Evolutionary conservation across 257 asterid genomes (phyloP), one percentile per base, ranked within the genome.

Genomic region (Salvia hispanica): DNA sequence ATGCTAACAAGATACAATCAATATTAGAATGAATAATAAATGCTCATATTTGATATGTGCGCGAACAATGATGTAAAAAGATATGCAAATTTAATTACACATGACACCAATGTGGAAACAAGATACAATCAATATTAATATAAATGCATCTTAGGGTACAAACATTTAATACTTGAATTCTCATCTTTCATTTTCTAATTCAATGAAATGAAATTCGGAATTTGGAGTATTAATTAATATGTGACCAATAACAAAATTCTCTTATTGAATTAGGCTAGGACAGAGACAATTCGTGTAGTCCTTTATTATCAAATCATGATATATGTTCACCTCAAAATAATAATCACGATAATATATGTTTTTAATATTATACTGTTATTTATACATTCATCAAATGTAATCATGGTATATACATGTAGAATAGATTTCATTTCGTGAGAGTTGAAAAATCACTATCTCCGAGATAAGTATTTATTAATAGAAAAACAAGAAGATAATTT

Each of bases 71-170:
- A 46, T 46, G n/a, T 46, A 46, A 12, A 13, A 46, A 25, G 52
- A 12, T 46, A 14, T 46, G 52, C 52, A 46, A 4, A 46, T 46
- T 46, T 5, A 46, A 46, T 46, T 13, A 46, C 18, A 46, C n/a
- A 13, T n/a, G 31, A 25, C 31, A 25, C 31, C 31, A 25, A 25
- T 25, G 31, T 14, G 4, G 16, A 5, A 14, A 47, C 25, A 47
- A n/a, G 54, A 47, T 47, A 16, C 54, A 47, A n/a, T 47, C 25
- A 47, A n/a, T 47, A n/a, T 47, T 9, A 44, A 44, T 47, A 21
- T 16, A 39, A 39, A 39, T 39, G 43, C 43, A 39, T 39, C 43
- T 39, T 39, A 47, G 54, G 16, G 77, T 55, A 55, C 60, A 55
- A 55, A 25, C 15, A 28, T 28, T 55, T 12, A 31, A 28, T 28